Percentiles rank a stretch among this genome's conserved stretches.
These are phyloP conservation scores for Talaromyces liani DNA, from an alignment of 495 filamentous ascomycete species.

Conservation along the genomic window DNA sequence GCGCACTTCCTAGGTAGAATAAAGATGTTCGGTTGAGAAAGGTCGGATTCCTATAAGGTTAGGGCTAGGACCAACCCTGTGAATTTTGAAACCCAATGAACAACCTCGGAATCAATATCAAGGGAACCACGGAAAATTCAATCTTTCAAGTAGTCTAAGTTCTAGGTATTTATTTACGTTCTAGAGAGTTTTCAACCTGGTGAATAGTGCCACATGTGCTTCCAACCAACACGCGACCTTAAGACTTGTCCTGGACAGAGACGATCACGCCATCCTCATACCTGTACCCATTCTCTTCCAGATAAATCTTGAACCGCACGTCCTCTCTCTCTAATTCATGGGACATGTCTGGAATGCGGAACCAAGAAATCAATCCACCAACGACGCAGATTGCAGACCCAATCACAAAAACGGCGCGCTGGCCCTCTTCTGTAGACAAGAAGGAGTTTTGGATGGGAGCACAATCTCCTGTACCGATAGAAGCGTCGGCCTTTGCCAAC, in stretches of 20 bases:
- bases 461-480: slow-evolving; percentile 41
- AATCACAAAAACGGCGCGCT: slow-evolving; percentile 41
- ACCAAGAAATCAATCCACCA: slow-evolving; percentile 36
- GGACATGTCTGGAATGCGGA: slow-evolving; percentile 39
- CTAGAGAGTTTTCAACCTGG: neutral
- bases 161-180: neutral
- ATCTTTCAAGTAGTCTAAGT: neutral
- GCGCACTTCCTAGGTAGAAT: too few relatives aligned
- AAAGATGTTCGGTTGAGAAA: too few relatives aligned
- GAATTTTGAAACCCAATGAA: too few relatives aligned
- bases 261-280: slow-evolving; percentile 10
- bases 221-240: neutral
- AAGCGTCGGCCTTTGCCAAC: too few relatives aligned
- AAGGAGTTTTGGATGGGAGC: slow-evolving; percentile 36
- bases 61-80: too few relatives aligned
- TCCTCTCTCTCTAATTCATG: slow-evolving; percentile 39
- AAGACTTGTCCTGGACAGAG: neutral
- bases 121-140: neutral
- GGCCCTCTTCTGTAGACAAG: slow-evolving; percentile 25
- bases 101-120: neutral
- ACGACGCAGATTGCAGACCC: slow-evolving; percentile 33
- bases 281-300: too few relatives aligned
- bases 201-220: neutral
- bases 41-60: too few relatives aligned
- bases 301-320: slow-evolving; percentile 31